phyloP scores from a whole-genome alignment of 768 basidiomycete species.

The Hypholoma sublateritium region DNA sequence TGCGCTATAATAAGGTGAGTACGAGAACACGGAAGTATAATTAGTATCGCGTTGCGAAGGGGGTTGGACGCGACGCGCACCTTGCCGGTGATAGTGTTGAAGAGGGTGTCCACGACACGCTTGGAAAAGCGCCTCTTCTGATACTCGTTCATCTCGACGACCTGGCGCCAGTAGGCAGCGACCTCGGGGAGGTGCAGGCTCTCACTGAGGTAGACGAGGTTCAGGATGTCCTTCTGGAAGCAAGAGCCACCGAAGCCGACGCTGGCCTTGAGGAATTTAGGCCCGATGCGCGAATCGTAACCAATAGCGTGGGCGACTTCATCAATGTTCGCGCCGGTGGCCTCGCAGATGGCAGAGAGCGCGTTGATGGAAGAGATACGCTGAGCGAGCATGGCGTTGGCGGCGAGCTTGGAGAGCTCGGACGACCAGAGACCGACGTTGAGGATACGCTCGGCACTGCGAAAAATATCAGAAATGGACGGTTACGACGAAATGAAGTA shows the following conservation, averaged over 20 bases:
- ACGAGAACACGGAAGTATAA: background rate
- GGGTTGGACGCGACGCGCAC: conserved; percentile 35
- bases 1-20: conserved; percentile 47
- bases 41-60: background rate
- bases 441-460: conserved; percentile 73
- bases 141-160: conserved; percentile 98
- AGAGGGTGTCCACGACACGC: conserved; percentile 94
- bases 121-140: conserved; percentile 97
- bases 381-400: conserved; percentile 99
- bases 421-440: conserved; percentile 98
- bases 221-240: conserved; percentile 99
- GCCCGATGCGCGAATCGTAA: conserved; percentile 87
- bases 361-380: conserved; percentile 98
- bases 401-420: conserved; percentile 96
- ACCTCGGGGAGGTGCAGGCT: conserved; percentile 95
- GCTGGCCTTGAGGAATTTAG: conserved; percentile 93
- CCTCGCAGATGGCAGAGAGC: conserved; percentile 97
- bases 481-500: conserved; percentile 1
- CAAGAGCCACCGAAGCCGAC: conserved; percentile 98
- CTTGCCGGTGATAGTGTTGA: conserved; percentile 98
- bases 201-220: conserved; percentile 96
- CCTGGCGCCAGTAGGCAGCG: conserved; percentile 95
- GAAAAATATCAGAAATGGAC: background rate
- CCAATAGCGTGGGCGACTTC: conserved; percentile 96
- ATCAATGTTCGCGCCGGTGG: conserved; percentile 97